Evolutionary conservation across 345 rosid genomes (phyloP).

Genomic region (Boechera retrofracta): DNA sequence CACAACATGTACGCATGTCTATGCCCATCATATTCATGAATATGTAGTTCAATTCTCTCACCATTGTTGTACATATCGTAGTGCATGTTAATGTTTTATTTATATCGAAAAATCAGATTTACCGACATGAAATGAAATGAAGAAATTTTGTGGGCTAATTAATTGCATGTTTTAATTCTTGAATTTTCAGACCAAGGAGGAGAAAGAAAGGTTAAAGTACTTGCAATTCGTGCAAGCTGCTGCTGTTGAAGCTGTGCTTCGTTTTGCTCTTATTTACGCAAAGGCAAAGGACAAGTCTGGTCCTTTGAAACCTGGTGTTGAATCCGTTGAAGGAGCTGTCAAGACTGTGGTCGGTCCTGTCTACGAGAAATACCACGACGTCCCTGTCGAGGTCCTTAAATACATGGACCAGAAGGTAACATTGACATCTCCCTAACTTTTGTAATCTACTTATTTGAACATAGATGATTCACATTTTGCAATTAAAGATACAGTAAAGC

Average conservation of each 20-base stretch:
- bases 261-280: slow-evolving; percentile 61
- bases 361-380: slow-evolving; percentile 65
- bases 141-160: slow-evolving; percentile 12
- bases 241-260: slow-evolving; percentile 57
- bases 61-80: neutral
- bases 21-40: neutral
- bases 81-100: neutral
- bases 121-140: too few relatives aligned
- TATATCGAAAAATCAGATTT: neutral
- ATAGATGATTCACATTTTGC: neutral
- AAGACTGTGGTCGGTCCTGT: slow-evolving; percentile 84
- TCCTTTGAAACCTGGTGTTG: slow-evolving; percentile 81
- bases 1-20: neutral
- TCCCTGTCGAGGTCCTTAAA: slow-evolving; percentile 69
- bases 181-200: slow-evolving; percentile 41
- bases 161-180: neutral
- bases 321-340: slow-evolving; percentile 81
- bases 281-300: slow-evolving; percentile 84
- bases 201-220: slow-evolving; percentile 66
- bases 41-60: neutral
- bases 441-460: too few relatives aligned
- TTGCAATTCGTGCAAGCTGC: slow-evolving; percentile 85
- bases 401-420: slow-evolving; percentile 81
- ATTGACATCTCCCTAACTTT: neutral
- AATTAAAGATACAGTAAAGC: neutral